Conservation (phyloP, 108 stramenopile species). For the Cylindrotheca fusiformis region DNA sequence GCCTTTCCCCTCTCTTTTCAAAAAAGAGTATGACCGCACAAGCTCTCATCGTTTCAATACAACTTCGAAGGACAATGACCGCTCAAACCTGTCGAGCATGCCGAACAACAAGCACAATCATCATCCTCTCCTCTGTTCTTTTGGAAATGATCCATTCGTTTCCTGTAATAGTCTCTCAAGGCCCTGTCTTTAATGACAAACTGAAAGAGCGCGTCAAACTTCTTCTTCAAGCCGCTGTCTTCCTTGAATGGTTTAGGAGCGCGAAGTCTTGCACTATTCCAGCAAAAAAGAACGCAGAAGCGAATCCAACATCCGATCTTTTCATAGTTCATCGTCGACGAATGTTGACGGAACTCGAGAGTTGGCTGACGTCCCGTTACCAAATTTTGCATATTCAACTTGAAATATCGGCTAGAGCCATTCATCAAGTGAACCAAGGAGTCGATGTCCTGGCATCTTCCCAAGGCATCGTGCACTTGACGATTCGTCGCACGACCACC, state of each 20-base stretch:
- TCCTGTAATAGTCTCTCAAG: constrained; percentile 31
- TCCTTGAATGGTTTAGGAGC: constrained; percentile 26
- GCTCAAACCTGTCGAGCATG: too few relatives aligned
- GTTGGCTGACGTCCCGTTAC: constrained; percentile 39
- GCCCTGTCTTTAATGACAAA: constrained; percentile 56
- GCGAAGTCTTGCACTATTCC: constrained; percentile 24
- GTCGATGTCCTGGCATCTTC: constrained; percentile 25
- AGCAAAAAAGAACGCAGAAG: constrained; percentile 42
- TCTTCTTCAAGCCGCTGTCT: constrained; percentile 29
- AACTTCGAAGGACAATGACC: too few relatives aligned
- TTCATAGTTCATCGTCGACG: constrained; percentile 40
- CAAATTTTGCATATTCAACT: constrained; percentile 64
- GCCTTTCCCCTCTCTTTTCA: too few relatives aligned
- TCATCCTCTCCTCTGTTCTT: too few relatives aligned
- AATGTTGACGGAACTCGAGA: constrained; percentile 72
- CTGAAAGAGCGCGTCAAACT: constrained; percentile 55
- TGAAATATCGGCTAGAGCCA: constrained; percentile 36
- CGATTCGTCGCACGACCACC: constrained; percentile 17
- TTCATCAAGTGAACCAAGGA: constrained; percentile 40
- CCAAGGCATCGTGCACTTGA: constrained; percentile 28
- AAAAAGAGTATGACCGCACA: too few relatives aligned
- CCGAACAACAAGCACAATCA: too few relatives aligned
- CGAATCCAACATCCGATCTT: constrained; percentile 56
- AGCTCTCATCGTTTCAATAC: too few relatives aligned
- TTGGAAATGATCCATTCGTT: too few relatives aligned